These are phyloP conservation scores for Phytophthora cactorum DNA, from an alignment of 352 stramenopile species.

Conservation along the genomic window DNA sequence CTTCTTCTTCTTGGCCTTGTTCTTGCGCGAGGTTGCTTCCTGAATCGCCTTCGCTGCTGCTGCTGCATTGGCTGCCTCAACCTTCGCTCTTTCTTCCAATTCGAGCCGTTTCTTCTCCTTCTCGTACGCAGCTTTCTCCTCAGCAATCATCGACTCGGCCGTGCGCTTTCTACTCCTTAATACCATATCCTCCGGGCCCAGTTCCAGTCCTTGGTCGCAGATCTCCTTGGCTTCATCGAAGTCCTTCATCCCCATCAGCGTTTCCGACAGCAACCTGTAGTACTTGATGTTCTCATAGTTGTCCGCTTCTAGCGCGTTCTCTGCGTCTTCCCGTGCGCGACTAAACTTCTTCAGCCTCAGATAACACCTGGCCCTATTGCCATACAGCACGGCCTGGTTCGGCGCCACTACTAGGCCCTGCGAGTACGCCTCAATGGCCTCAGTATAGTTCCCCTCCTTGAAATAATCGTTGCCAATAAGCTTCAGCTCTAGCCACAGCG, in stretches of 20 bases:
- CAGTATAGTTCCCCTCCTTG: constrained; percentile 39
- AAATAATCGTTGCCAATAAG: constrained; percentile 44
- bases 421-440: constrained; percentile 40
- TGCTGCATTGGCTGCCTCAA: constrained; percentile 21
- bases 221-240: constrained; percentile 42
- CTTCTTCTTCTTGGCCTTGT: constrained; percentile 35
- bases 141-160: constrained; percentile 19
- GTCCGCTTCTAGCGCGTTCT: constrained; percentile 41
- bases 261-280: constrained; percentile 44
- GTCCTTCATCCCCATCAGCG: constrained; percentile 41
- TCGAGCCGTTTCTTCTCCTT: constrained; percentile 36
- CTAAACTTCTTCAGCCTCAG: constrained; percentile 38
- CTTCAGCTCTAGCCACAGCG: constrained; percentile 40
- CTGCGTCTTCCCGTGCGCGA: constrained; percentile 38
- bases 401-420: constrained; percentile 33
- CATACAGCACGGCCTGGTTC: constrained; percentile 39
- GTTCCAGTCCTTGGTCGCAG: constrained; percentile 43
- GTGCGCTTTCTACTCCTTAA: constrained; percentile 30
- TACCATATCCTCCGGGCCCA: constrained; percentile 28
- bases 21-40: constrained; percentile 8
- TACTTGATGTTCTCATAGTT: constrained; percentile 40
- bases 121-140: constrained; percentile 23
- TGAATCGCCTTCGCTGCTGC: neutral
- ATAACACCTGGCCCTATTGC: constrained; percentile 46
- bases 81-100: constrained; percentile 28